Evolutionary conservation across 192 early-diverging fungal species (phyloP), one percentile per base, ranked within the genome.

Genomic region (Coemansia sp.): DNA sequence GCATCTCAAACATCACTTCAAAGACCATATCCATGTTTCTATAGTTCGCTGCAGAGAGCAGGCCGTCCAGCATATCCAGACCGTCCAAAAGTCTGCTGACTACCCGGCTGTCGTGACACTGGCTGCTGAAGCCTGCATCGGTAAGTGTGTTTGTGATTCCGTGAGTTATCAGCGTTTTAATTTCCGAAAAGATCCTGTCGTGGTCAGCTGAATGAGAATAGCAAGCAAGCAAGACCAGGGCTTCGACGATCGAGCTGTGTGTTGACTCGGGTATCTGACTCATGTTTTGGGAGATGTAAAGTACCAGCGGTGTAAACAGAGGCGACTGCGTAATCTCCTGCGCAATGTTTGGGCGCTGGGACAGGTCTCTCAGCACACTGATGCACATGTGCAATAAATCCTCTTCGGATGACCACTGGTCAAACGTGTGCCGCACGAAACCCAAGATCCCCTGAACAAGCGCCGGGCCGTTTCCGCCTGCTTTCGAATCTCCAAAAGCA

Each of bases 31-130:
- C 64, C 76, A 79, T 70, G 25, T 79, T 79, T 19, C 63, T 57
- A 22, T 64, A 63, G 61, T 68, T 79, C 30, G 76, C 76, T 1
- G 76, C 71, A 3, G 70, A 44, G n/a, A 79, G 61, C 11, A 79
- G 68, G 23, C 76, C 76, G 40, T 79, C 76, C 56, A 79, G 55
- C 76, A 79, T 79, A n/a, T 79, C 76, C 30, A 79, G 67, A 2
- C 76, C 71, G n/a, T 73, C 76, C 19, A 79, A 57, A 34, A 79
- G 14, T 22, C 55, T 57, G 50, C 54, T 53, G 28, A 74, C 57
- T 14, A 64, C 52, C 28, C 53, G 76, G n/a, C 37, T 30, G 25
- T 79, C 67, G 30, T 79, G 70, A 20, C 17, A 36, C 13, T 58
- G 55, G 8, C 42, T 45, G 27, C 19, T 22, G 42, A 64, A 66